These are phyloP conservation scores for Tuber aestivum DNA, from an alignment of 495 filamentous ascomycete species.

Conservation along the genomic window DNA sequence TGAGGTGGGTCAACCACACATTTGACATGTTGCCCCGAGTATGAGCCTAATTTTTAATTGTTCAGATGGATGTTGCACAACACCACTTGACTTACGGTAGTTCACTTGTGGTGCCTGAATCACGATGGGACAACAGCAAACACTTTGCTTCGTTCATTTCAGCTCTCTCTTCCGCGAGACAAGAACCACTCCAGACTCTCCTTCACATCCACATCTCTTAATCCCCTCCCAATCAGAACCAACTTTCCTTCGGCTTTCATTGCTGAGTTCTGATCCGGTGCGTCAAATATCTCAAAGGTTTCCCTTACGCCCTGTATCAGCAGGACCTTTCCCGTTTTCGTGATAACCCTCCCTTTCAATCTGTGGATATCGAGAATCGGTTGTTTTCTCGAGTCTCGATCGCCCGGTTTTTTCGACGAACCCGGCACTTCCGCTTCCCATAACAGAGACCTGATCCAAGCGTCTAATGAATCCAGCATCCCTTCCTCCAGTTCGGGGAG, in stretches of 20 bases:
- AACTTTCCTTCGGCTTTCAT: slow-evolving; percentile 35
- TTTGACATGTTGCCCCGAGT: background rate
- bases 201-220: slow-evolving; percentile 29
- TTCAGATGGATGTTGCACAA: background rate
- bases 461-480: slow-evolving; percentile 60
- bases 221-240: slow-evolving; percentile 38
- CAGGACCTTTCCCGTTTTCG: slow-evolving; percentile 58
- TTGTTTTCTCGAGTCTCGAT: slow-evolving; percentile 12
- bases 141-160: background rate
- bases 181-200: slow-evolving; percentile 40
- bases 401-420: background rate
- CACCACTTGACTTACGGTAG: background rate
- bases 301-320: slow-evolving; percentile 90
- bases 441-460: slow-evolving; percentile 74
- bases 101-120: background rate
- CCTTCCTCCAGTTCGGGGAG: slow-evolving; percentile 52
- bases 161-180: slow-evolving; percentile 14
- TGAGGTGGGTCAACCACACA: background rate
- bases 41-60: background rate
- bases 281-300: slow-evolving; percentile 82
- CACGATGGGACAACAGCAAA: background rate
- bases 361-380: slow-evolving; percentile 69
- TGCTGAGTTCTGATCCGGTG: slow-evolving; percentile 42
- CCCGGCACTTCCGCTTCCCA: slow-evolving; percentile 70
- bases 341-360: slow-evolving; percentile 67